Percentiles rank a stretch among this genome's conserved stretches.
Conservation (phyloP, 495 filamentous ascomycete genomes). For the Penicillium verhagenii region DNA sequence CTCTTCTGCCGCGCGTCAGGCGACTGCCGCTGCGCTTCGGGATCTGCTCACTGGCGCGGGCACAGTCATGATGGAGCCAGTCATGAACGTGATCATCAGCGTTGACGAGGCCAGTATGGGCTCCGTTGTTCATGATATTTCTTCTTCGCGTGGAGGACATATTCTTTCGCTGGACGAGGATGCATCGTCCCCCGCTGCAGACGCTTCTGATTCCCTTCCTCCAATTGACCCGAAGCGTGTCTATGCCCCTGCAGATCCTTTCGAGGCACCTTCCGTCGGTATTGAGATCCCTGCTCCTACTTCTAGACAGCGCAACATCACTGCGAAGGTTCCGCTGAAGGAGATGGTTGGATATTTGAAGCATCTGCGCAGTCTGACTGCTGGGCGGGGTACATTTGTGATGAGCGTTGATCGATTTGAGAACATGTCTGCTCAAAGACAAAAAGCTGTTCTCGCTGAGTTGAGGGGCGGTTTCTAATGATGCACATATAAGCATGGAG, state of each 20-base stretch:
- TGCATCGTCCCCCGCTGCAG: constrained; percentile 31
- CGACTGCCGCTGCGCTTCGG: constrained; percentile 64
- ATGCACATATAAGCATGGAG: neutral
- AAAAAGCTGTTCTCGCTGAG: constrained; percentile 55
- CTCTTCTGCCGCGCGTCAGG: constrained; percentile 71
- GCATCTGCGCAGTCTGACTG: constrained; percentile 83
- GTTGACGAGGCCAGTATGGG: constrained; percentile 81
- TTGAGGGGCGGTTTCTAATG: constrained; percentile 40
- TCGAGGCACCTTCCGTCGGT: constrained; percentile 50
- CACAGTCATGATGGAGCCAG: constrained; percentile 80
- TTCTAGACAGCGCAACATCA: constrained; percentile 59
- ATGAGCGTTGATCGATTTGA: constrained; percentile 93
- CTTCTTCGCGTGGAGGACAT: constrained; percentile 75
- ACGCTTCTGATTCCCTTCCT: constrained; percentile 28
- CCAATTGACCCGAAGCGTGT: constrained; percentile 66
- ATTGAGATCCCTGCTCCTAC: constrained; percentile 22
- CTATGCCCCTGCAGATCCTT: constrained; percentile 85
- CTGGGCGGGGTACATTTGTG: constrained; percentile 85
- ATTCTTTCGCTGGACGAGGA: constrained; percentile 78
- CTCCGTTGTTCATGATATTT: constrained; percentile 87
- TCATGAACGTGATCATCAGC: constrained; percentile 82
- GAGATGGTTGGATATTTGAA: constrained; percentile 98
- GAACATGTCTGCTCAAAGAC: constrained; percentile 66
- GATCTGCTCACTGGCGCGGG: constrained; percentile 37
- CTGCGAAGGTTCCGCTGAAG: constrained; percentile 83